Evolutionary conservation across 192 early-diverging fungal genomes (phyloP).

Genomic region (Gaertneriomyces sp.): DNA sequence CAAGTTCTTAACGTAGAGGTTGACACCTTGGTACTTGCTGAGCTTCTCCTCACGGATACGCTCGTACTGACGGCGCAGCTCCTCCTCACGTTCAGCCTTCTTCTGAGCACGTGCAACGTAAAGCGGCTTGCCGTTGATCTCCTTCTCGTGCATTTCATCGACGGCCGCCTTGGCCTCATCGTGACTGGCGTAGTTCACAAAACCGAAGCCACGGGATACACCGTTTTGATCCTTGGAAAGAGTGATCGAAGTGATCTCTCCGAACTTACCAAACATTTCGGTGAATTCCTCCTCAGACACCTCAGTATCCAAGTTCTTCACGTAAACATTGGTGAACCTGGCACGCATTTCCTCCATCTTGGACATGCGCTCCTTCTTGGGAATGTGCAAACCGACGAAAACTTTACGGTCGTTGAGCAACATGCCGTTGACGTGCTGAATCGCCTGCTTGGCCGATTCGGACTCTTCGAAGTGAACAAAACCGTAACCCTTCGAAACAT

Average conservation of each 20-base stretch:
- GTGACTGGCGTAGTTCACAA: constrained; percentile 93
- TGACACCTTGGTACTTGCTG: constrained; percentile 98
- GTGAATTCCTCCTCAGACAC: constrained; percentile 76
- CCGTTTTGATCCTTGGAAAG: constrained; percentile 75
- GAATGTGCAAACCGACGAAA: constrained; percentile 88
- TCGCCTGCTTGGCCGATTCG: constrained; percentile 90
- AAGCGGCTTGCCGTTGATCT: constrained; percentile 83
- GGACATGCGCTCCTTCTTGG: constrained; percentile 87
- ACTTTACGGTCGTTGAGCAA: constrained; percentile 98
- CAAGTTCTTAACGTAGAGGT: constrained; percentile 98
- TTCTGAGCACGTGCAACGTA: constrained; percentile 98
- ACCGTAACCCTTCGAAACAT: constrained; percentile 88
- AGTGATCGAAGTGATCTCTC: constrained; percentile 78
- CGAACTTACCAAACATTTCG: constrained; percentile 74
- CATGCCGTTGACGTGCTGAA: constrained; percentile 99
- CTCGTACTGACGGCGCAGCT: constrained; percentile 94
- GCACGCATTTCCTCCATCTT: constrained; percentile 83
- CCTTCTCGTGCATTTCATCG: constrained; percentile 89
- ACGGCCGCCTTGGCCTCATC: constrained; percentile 86
- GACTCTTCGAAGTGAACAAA: constrained; percentile 98
- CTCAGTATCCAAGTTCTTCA: constrained; percentile 88
- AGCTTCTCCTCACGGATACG: constrained; percentile 91
- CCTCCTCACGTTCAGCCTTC: constrained; percentile 96
- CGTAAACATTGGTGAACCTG: constrained; percentile 97
- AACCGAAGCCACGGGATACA: constrained; percentile 90